Base-by-base conservation (phyloP, 2,329 filamentous ascomycete species). In the Fusarium solani-melongenae region DNA sequence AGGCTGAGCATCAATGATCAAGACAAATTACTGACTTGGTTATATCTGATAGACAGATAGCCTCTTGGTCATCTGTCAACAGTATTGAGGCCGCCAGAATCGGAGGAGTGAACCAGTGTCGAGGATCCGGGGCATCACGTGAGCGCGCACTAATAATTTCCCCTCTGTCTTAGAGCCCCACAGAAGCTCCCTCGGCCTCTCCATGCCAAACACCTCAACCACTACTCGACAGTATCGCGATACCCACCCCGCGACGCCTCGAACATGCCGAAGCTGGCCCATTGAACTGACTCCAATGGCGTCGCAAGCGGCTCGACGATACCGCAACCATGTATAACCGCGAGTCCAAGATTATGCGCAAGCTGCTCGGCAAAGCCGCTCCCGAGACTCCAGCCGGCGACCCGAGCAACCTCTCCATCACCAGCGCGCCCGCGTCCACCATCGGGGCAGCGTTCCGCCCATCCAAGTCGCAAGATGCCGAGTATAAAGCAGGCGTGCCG, bases 281-380 rank as follows among this genome's bases (percentile, higher is more conserved):
- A 36, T 64, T 77, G 66, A 75, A 38, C 11, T 31, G 15, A 36
- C 14, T 46, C 64, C 69, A 62, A 84, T 83, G 83, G 83, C 81
- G 80, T 78, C 77, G 69, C 75, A 69, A 72, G 69, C 69, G 73
- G 72, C 68, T 76, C 73, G 74, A 71, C 64, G 76, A 64, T 76
- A 65, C 76, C 73, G 71, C 74, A 71, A 79, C 64, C 71, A 88
- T 88, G 86, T 88, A 88, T 81, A 88, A 85, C 71, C 86, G 83
- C 81, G 83, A 88, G 75, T 87, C 85, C 69, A 87, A 84, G 81
- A 89, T 89, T 71, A 89, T 91, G 86, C 87, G 89, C 79, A 89
- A 90, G 83, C 86, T 91, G 27, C 86, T 91, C 34, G 88, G 89
- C 79, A 89, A 89, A 76, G 82, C 84, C 67, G 81, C 84, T 31